A percentile compares a stretch with the other conserved stretches of the same genome.
Conservation (phyloP, 2,329 filamentous ascomycete species). For the Diaporthe nobilis region DNA sequence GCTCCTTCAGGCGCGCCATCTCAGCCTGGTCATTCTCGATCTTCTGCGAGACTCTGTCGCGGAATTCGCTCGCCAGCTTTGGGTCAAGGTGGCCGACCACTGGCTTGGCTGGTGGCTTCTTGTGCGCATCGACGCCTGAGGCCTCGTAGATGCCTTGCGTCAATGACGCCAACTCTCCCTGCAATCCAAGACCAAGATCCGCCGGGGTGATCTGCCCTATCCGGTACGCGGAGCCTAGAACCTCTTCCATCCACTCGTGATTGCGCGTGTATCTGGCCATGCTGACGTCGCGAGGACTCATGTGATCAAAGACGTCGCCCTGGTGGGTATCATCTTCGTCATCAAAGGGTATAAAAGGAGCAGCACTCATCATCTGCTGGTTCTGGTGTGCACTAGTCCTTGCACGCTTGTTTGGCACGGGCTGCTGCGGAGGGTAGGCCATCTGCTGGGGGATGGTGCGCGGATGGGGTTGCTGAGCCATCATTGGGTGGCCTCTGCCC, state of each 20-base stretch:
- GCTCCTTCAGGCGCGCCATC: conserved; percentile 85
- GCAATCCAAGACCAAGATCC: conserved; percentile 87
- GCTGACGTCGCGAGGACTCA: conserved; percentile 92
- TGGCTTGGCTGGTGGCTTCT: conserved; percentile 66
- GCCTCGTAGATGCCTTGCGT: conserved; percentile 89
- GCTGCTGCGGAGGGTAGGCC: conserved; percentile 71
- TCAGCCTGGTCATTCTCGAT: conserved; percentile 82
- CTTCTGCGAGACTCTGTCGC: conserved; percentile 80
- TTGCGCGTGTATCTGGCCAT: conserved; percentile 91
- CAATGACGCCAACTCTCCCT: conserved; percentile 84
- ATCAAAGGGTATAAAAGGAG: conserved; percentile 66
- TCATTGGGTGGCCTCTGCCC: conserved; percentile 65
- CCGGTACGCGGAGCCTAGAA: conserved; percentile 90
- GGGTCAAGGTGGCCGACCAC: conserved; percentile 78
- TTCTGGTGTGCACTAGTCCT: conserved; percentile 60
- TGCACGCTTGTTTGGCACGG: conserved; percentile 69
- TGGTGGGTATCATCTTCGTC: conserved; percentile 91
- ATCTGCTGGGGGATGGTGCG: conserved; percentile 71
- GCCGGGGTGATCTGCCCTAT: conserved; percentile 88
- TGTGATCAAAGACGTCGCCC: conserved; percentile 90
- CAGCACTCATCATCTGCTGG: conserved; percentile 48
- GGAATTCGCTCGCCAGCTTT: conserved; percentile 87
- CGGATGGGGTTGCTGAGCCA: conserved; percentile 59
- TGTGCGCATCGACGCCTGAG: conserved; percentile 64
- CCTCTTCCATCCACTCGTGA: conserved; percentile 99